phyloP scores from a whole-genome alignment of 1,139 yeast species.

The Barnettozyma hawaiiensis region DNA sequence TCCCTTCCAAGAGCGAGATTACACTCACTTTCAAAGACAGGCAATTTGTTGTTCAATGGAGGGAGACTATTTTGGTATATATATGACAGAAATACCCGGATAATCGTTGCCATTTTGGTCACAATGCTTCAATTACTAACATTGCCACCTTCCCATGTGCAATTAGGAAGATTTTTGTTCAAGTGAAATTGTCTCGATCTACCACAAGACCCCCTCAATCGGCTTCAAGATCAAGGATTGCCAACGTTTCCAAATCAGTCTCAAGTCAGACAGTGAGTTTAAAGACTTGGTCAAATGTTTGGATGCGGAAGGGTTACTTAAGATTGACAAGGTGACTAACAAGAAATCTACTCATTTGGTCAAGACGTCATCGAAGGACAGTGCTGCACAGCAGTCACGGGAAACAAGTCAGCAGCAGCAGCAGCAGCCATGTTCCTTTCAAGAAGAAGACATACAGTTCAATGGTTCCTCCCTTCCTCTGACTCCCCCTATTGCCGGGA shows the following conservation, averaged over 20 bases:
- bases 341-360: constrained; percentile 1
- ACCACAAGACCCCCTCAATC: constrained; percentile 19
- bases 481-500: neutral
- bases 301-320: neutral
- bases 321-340: neutral
- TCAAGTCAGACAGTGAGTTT: constrained; percentile 11
- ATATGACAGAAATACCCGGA: too few relatives aligned
- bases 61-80: constrained; percentile 4
- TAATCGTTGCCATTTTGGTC: neutral
- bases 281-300: constrained; percentile 8
- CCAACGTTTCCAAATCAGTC: constrained; percentile 19
- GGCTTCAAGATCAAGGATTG: constrained; percentile 15
- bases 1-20: constrained; percentile 21
- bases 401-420: neutral
- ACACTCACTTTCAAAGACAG: constrained; percentile 6
- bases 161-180: constrained; percentile 3
- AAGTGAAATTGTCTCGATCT: constrained; percentile 9
- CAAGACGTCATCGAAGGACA: neutral
- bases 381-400: neutral
- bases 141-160: neutral
- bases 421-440: neutral
- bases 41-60: constrained; percentile 1
- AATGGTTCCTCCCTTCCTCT: neutral
- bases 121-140: neutral
- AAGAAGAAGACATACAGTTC: neutral